phyloP scores from a whole-genome alignment of 108 stramenopile species.

The Asterionellopsis glacialis region DNA sequence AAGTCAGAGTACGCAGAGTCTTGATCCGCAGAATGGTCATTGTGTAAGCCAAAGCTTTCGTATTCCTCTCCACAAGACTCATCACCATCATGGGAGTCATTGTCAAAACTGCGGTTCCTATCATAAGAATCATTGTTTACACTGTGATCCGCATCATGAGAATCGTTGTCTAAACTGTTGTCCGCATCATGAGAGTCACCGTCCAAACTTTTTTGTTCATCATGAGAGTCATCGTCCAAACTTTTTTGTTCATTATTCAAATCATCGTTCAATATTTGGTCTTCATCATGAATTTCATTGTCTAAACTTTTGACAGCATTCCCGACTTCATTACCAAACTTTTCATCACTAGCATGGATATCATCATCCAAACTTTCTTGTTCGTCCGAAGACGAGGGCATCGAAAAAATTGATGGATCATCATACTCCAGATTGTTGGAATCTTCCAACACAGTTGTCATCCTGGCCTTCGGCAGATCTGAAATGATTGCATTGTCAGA shows the following conservation, averaged over 20 bases:
- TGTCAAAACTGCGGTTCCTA: background rate
- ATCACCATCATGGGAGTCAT: background rate
- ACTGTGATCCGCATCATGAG: background rate
- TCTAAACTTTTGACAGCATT: background rate
- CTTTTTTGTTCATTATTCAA: background rate
- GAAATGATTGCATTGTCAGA: background rate
- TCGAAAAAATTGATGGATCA: background rate
- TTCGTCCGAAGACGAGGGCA: background rate
- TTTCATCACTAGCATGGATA: background rate
- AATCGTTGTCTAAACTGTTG: background rate
- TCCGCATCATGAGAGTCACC: background rate
- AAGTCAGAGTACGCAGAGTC: background rate
- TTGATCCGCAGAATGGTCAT: background rate
- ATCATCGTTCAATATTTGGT: slow-evolving; percentile 4
- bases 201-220: background rate
- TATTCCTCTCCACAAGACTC: slow-evolving; percentile 5
- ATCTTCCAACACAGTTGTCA: background rate
- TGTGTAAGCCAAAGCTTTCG: background rate
- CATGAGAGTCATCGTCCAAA: background rate
- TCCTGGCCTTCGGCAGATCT: background rate
- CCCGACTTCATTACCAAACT: background rate
- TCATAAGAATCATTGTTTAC: background rate
- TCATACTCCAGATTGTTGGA: background rate
- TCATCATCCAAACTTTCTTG: slow-evolving; percentile 1
- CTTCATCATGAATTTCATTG: background rate